phyloP scores from a whole-genome alignment of 2,329 filamentous ascomycete species.

The Aspergillus nomiae region DNA sequence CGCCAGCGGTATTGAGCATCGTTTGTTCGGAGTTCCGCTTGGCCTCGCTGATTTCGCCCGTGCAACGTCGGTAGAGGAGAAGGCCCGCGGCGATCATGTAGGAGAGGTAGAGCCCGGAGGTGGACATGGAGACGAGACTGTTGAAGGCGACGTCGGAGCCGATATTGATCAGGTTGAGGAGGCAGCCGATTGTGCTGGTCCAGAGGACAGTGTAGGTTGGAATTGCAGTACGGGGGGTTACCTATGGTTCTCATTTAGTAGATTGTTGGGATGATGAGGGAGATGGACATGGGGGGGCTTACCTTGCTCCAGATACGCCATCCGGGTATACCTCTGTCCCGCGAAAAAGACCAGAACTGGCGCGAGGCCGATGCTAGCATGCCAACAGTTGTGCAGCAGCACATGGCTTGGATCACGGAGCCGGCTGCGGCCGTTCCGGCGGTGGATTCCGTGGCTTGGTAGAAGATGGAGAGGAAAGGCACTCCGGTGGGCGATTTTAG shows the following conservation, averaged over 20 bases:
- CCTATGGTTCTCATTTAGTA: conserved; percentile 12
- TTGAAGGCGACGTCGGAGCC: conserved; percentile 35
- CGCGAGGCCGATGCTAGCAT: conserved; percentile 50
- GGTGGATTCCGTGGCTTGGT: conserved; percentile 31
- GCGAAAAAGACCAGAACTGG: conserved; percentile 32
- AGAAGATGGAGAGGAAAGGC: conserved; percentile 38
- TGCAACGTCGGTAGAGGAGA: conserved; percentile 31
- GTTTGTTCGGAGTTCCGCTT: conserved; percentile 17
- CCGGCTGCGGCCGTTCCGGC: conserved; percentile 28
- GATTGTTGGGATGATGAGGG: neutral
- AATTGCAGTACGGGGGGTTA: conserved; percentile 28
- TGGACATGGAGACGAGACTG: conserved; percentile 36
- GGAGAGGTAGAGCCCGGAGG: conserved; percentile 32
- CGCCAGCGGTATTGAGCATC: conserved; percentile 28
- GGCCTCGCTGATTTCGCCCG: conserved; percentile 19
- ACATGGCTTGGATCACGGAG: conserved; percentile 30
- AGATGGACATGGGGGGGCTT: neutral
- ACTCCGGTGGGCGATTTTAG: conserved; percentile 31
- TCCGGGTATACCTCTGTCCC: conserved; percentile 29
- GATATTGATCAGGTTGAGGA: conserved; percentile 38
- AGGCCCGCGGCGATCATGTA: conserved; percentile 31
- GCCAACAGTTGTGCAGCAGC: conserved; percentile 33
- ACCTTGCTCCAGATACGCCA: conserved; percentile 33
- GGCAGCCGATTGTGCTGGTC: conserved; percentile 28
- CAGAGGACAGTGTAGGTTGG: conserved; percentile 28